phyloP scores from a whole-genome alignment of 306 rosid species.

The Astragalus membranaceus region DNA sequence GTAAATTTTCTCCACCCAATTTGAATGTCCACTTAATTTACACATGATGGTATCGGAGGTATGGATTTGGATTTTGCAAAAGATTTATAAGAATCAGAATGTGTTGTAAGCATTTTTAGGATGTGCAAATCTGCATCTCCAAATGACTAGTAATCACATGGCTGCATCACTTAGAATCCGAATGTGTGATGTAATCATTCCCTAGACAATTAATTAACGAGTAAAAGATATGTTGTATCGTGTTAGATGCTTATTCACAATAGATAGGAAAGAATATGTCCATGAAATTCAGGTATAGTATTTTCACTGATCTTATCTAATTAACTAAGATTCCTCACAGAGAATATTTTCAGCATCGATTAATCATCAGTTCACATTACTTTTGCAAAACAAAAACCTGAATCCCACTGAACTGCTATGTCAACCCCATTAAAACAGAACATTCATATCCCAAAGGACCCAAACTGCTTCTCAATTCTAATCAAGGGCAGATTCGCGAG shows the following conservation, averaged over 20 bases:
- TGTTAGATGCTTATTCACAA: slow-evolving; percentile 7
- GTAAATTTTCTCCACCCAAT: neutral
- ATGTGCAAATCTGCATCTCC: slow-evolving; percentile 18
- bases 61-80: neutral
- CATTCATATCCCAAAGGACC: too few relatives aligned
- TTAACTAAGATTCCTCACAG: neutral
- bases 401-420: neutral
- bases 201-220: neutral
- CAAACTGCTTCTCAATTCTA: too few relatives aligned
- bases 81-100: slow-evolving; percentile 19
- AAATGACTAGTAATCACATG: neutral
- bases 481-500: too few relatives aligned
- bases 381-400: neutral
- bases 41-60: neutral
- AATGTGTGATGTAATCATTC: slow-evolving; percentile 18
- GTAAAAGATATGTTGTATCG: slow-evolving; percentile 5
- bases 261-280: slow-evolving; percentile 15
- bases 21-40: neutral
- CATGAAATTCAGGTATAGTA: neutral
- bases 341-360: neutral
- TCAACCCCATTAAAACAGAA: neutral
- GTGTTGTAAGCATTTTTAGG: neutral
- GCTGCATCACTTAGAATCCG: slow-evolving; percentile 22
- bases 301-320: neutral
- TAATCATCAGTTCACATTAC: neutral